Base-by-base conservation (phyloP, 1,284 basidiomycete species). In the Moesziomyces parantarcticus region DNA sequence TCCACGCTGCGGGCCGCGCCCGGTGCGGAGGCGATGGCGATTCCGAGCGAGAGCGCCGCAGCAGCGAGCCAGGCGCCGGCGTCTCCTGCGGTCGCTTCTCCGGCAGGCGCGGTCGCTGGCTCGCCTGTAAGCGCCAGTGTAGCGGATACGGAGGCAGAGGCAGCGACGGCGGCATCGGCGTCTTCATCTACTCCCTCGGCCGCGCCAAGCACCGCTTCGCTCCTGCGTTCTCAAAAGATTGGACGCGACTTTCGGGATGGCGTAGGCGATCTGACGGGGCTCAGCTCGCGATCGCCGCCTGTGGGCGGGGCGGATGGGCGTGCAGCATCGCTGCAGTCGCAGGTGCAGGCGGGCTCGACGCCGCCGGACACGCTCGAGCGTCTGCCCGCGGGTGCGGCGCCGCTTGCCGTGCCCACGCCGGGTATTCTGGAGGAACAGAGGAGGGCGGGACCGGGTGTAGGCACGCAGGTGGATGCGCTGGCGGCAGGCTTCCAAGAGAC, bases 211-310 rank as follows among this genome's bases (percentile, higher is more conserved):
- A 57, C 57, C 3, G 50, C 58, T 9, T 60, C 61, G 13, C 68
- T 66, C 42, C 26, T 57, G 8, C 62, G 68, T 20, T 50, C 62
- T 14, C 60, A 58, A 40, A 73, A 73, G 61, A 64, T 68, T 18
- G 70, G 70, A 9, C 60, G 65, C 14, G 61, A 73, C 36, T 73
- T 73, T 29, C 60, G 70, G 20, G 70, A 73, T 20, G 70, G 70
- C 25, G 65, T 73, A 14, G 70, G 70, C 44, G 65, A 73, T 36
- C 32, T 68, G 21, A 73, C 70, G 14, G 70, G 70, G 21, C 70
- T 73, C 34, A 73, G 70, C 51, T 73, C 70, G 32, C 70, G 70
- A 29, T 73, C 65, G n/a, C 70, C 70, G 39, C 57, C 61, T 1
- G 52, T 62, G 36, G 50, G 48, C n/a, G 48, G 25, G 10, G 54